Percentiles rank a stretch among this genome's conserved stretches.
Conservation (phyloP, 176 grass and related monocot species). For the Pontederia crassipes region DNA sequence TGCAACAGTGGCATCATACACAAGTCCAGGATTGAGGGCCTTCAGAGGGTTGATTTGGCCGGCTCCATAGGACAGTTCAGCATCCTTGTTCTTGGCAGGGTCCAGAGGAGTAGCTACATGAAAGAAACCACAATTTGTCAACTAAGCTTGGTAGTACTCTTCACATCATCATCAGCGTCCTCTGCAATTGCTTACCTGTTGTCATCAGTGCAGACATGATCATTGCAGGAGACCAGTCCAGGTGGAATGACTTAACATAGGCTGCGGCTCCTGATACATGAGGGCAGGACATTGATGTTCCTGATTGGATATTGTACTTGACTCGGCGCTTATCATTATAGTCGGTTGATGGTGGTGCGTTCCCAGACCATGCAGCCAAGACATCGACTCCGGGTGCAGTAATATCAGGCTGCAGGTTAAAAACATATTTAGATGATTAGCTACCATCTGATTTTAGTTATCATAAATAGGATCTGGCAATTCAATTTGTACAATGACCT, state of each 20-base stretch:
- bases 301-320: conserved; percentile 27
- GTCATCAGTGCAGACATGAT: conserved; percentile 23
- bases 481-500: too few species aligned
- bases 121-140: too few species aligned
- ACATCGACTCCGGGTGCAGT: conserved; percentile 37
- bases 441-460: too few species aligned
- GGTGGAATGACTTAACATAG: conserved; percentile 43
- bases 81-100: conserved; percentile 16
- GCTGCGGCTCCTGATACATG: conserved; percentile 21
- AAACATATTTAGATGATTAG: not conserved
- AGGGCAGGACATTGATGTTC: conserved; percentile 37
- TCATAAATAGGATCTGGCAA: too few species aligned
- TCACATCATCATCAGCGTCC: too few species aligned
- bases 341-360: not conserved
- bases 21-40: conserved; percentile 22
- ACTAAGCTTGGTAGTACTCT: too few species aligned
- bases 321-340: not conserved
- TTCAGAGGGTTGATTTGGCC: conserved; percentile 26
- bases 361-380: conserved; percentile 28
- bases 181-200: conserved; percentile 11
- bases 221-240: conserved; percentile 32
- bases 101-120: conserved; percentile 31
- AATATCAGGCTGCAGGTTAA: conserved; percentile 37
- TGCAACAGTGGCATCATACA: conserved; percentile 24
- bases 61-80: conserved; percentile 31